Evolutionary conservation across 345 rosid genomes (phyloP).

Genomic region (Anastatica hierochuntica): DNA sequence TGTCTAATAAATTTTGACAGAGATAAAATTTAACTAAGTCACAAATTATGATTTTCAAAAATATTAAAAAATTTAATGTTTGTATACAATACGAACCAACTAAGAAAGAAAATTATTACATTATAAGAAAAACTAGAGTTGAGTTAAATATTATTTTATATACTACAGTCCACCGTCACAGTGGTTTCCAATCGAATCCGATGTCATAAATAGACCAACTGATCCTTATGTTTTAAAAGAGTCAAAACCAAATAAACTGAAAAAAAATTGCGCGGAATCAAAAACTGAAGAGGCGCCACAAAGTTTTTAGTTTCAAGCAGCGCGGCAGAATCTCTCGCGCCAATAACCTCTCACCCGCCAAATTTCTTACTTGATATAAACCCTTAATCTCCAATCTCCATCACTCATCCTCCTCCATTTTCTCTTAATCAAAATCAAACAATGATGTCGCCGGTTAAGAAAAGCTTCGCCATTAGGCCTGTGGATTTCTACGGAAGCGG

Average conservation of each 20-base stretch:
- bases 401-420: background rate
- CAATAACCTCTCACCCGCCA: slow-evolving; percentile 5
- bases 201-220: no score
- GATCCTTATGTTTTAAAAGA: no score
- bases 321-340: slow-evolving; percentile 25
- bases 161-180: no score
- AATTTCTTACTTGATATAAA: slow-evolving; percentile 3
- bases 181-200: no score
- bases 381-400: background rate
- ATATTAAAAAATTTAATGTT: no score
- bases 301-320: slow-evolving; percentile 1
- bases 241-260: background rate
- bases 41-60: no score
- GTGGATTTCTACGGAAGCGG: slow-evolving; percentile 78
- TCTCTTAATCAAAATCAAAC: background rate
- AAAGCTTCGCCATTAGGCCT: slow-evolving; percentile 29
- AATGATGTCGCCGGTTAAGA: slow-evolving; percentile 45
- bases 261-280: slow-evolving; percentile 10
- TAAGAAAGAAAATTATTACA: background rate
- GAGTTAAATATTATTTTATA: no score
- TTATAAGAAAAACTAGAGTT: no score
- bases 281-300: slow-evolving; percentile 23
- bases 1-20: no score
- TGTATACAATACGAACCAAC: no score
- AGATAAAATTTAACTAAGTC: no score